Evolutionary conservation across 345 rosid genomes (phyloP), one percentile per base, ranked within the genome.

Genomic region (Rubroshorea leprosula): DNA sequence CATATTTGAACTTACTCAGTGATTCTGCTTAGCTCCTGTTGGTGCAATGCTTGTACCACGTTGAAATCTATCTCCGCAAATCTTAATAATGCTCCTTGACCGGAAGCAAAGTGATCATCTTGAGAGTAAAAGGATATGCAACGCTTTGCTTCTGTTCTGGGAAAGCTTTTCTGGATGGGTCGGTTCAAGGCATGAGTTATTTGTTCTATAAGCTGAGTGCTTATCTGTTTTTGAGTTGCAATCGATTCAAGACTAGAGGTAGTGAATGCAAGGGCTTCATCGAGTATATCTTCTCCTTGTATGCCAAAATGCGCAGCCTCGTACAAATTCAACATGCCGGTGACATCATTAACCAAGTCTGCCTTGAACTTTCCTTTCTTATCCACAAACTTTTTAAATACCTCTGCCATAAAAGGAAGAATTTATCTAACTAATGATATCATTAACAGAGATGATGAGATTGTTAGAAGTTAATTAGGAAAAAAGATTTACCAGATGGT

Each of bases 61-160:
- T 63, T 71, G 65, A 78, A 78, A 27, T 74, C 76, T 15, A 78
- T 17, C 58, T 74, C 74, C 3, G 78, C 75, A 51, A 79, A 61
- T 4, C 43, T 49, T 8, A 72, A 23, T 1, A 79, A 38, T 4
- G 11, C 8, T 26, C 35, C 4, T 21, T 51, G 4, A 4, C n/a
- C 10, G 47, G 17, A n/a, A 44, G 9, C 18, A 13, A 39, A 27
- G 8, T 8, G 14, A 14, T 44, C 18, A 13, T 44, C 4, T 4
- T 44, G 14, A 15, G 47, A n/a, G 17, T 5, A 73, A 12, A 57
- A 6, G 5, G 63, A n/a, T 18, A 75, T 54, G 59, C 51, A 75
- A 5, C 0, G 47, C 38, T 69, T 26, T 2, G 76, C 74, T 23
- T 51, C 68, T 2, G 58, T 19, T 43, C 74, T 67, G 23, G 65